These are phyloP conservation scores for Ophiostoma sp. DNA, from an alignment of 2,329 filamentous ascomycete genomes.

Conservation along the genomic window DNA sequence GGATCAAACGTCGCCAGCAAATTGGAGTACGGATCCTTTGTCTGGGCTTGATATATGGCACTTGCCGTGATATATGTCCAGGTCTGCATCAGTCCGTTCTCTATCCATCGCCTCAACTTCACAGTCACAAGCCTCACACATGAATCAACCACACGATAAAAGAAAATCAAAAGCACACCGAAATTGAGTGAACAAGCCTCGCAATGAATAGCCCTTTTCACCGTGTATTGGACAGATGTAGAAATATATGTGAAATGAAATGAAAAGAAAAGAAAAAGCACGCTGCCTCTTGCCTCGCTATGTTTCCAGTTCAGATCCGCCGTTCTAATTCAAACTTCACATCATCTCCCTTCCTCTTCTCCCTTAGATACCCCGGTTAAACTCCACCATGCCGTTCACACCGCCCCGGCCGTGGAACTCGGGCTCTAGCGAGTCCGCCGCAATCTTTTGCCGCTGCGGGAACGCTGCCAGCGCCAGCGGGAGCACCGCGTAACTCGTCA, in stretches of 20 bases:
- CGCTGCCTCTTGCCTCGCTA: background rate
- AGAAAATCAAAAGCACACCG: background rate
- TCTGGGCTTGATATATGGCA: background rate
- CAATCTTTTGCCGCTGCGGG: constrained; percentile 83
- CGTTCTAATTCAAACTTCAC: background rate
- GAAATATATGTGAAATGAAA: background rate
- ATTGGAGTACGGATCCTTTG: background rate
- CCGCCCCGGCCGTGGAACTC: constrained; percentile 85
- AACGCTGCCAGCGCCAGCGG: constrained; percentile 90
- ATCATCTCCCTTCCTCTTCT: background rate
- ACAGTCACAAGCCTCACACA: too few relatives aligned
- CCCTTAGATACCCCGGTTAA: constrained; percentile 83
- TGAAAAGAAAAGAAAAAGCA: background rate
- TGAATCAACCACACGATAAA: background rate
- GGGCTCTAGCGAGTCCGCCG: constrained; percentile 72
- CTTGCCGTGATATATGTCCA: background rate
- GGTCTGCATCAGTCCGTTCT: background rate
- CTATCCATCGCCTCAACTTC: background rate
- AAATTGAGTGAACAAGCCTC: background rate
- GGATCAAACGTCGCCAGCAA: constrained; percentile 13
- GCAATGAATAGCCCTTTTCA: background rate
- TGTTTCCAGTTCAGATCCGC: background rate
- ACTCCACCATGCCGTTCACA: constrained; percentile 80
- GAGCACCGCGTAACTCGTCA: constrained; percentile 83
- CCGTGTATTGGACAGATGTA: background rate